These are phyloP conservation scores for Fraxinus excelsior DNA, from an alignment of 257 asterid genomes.

Conservation along the genomic window DNA sequence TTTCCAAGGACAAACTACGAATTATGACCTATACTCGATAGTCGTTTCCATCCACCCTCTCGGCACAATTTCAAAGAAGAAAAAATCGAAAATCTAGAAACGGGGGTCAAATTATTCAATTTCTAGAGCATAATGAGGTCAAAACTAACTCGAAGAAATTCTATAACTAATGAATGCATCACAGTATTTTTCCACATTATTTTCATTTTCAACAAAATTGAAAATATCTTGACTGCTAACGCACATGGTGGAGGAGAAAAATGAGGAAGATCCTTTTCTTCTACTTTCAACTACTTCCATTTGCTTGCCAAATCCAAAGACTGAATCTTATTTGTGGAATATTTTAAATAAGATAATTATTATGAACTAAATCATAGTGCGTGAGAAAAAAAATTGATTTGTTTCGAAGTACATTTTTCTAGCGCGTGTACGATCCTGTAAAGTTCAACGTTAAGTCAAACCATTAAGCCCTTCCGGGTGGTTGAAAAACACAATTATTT, in stretches of 20 bases:
- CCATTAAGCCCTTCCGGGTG: too few species aligned
- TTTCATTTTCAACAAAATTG: not conserved
- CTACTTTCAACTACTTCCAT: constrained; percentile 2
- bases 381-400: not conserved
- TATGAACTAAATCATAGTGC: not conserved
- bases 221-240: not conserved
- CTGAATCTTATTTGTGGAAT: not conserved
- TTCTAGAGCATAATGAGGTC: not conserved
- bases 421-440: too few species aligned
- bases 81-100: not conserved
- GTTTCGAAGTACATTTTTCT: not conserved
- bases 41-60: not conserved
- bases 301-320: not conserved
- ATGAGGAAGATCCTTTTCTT: not conserved
- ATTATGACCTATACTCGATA: not conserved
- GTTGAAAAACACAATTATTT: too few species aligned
- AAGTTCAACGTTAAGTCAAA: not conserved
- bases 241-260: not conserved
- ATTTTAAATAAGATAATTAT: not conserved
- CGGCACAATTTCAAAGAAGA: not conserved
- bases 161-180: not conserved
- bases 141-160: not conserved
- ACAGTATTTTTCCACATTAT: not conserved
- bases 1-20: not conserved
- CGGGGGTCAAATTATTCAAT: not conserved